A percentile compares a stretch with the other conserved stretches of the same genome.
These are phyloP conservation scores for Talaromyces funiculosus DNA, from an alignment of 2,329 filamentous ascomycete species.

Conservation along the genomic window DNA sequence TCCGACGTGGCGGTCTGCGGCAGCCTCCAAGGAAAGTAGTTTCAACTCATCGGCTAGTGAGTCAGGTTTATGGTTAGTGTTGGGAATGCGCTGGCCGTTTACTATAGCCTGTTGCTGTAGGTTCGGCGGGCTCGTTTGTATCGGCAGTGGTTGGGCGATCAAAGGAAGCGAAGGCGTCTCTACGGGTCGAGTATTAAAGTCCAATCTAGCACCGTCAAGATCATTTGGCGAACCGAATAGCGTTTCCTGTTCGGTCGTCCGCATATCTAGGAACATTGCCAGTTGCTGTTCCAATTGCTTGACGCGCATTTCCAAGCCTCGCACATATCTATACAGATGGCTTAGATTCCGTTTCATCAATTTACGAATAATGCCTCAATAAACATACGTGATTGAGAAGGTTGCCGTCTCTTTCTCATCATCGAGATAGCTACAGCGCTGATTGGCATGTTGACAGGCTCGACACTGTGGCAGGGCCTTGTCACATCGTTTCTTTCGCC, in stretches of 20 bases:
- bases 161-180: background rate
- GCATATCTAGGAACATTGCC: conserved; percentile 2
- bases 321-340: background rate
- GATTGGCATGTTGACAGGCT: conserved; percentile 5
- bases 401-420: conserved; percentile 2
- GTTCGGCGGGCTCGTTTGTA: background rate
- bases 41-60: conserved; percentile 26
- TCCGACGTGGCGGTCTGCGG: conserved; percentile 42
- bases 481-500: conserved; percentile 5
- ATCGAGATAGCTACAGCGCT: conserved; percentile 5
- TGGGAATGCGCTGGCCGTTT: background rate
- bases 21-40: conserved; percentile 39
- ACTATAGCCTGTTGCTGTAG: background rate
- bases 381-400: conserved; percentile 2
- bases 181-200: background rate
- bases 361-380: too few species aligned
- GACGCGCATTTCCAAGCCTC: conserved; percentile 1
- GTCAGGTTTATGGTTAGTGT: background rate
- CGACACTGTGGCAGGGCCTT: conserved; percentile 5
- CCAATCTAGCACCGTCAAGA: background rate
- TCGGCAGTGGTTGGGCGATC: background rate
- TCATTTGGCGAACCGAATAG: background rate
- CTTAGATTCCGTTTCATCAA: too few species aligned
- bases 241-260: background rate
- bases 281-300: conserved; percentile 4